Evolutionary conservation across 768 basidiomycete species (phyloP), one percentile per base, ranked within the genome.

Genomic region (Dendrothele bispora): DNA sequence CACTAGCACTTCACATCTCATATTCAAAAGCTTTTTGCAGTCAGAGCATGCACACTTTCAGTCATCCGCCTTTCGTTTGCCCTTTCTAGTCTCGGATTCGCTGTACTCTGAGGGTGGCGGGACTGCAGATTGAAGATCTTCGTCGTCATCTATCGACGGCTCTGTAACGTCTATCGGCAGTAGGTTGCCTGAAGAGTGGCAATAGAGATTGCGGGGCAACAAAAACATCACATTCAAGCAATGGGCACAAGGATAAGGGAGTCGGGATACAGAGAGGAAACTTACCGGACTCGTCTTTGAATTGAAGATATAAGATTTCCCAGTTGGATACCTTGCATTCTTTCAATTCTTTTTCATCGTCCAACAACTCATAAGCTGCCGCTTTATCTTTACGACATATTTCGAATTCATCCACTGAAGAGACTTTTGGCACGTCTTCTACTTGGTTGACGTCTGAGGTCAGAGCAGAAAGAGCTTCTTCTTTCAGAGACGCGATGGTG

Each of bases 281-380:
- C 80, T 72, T 64, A 89, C 88, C 83, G 39, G 75, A 69, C 28
- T 62, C 63, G 58, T 85, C 77, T 54, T 72, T 78, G 54, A 89
- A 89, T 58, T 82, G 84, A 27, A 91, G 58, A 55, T 80, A 89
- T 17, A 91, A 51, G 12, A 65, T 66, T 32, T 89, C 88, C 84
- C 87, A 91, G 44, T 80, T 82, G 2, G 62, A 59, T 42, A 88
- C 64, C 3, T 73, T 66, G 43, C 73, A 74, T 35, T 80, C 80
- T 36, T 80, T 71, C 37, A 79, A 55, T 39, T 61, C 62, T 51
- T 62, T 71, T 18, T 59, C 56, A 14, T 70, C 61, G 12, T 78
- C 73, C 44, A 91, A 60, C 2, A 71, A 59, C 44, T 83, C 80
- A 61, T 82, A 88, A 41, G 68, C 61, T 20, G 73, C 73, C 8